phyloP scores from a whole-genome alignment of 75 land plant genomes.

The Sequoiadendron giganteum region DNA sequence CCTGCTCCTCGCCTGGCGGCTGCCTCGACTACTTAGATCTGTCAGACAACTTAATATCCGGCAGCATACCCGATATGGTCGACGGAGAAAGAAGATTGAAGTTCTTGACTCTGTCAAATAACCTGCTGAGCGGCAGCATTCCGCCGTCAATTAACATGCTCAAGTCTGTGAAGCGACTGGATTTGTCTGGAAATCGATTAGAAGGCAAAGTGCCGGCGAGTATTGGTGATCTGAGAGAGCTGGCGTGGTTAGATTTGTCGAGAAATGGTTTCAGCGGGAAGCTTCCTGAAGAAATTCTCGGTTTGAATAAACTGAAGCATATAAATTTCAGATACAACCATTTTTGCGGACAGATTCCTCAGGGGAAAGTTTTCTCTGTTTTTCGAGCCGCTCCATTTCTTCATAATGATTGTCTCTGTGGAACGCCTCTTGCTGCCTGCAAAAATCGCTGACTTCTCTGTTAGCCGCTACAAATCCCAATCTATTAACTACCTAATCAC shows the following conservation, averaged over 20 bases:
- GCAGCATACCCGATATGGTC: slow-evolving; percentile 40
- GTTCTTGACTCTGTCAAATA: slow-evolving; percentile 42
- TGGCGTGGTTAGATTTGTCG: slow-evolving; percentile 66
- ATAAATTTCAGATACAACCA: slow-evolving; percentile 62
- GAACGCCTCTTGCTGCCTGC: slow-evolving; percentile 64
- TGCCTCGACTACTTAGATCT: slow-evolving; percentile 46
- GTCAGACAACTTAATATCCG: slow-evolving; percentile 44
- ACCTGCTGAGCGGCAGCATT: slow-evolving; percentile 60
- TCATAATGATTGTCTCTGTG: slow-evolving; percentile 76
- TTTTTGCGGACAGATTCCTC: slow-evolving; percentile 72
- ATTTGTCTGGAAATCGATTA: slow-evolving; percentile 54
- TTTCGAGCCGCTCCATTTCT: slow-evolving; percentile 54
- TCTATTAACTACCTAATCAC: not conserved
- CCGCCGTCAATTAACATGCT: slow-evolving; percentile 61
- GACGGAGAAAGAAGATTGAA: slow-evolving; percentile 27
- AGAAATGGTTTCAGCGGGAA: slow-evolving; percentile 51
- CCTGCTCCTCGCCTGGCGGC: slow-evolving; percentile 20
- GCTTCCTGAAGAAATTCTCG: slow-evolving; percentile 51
- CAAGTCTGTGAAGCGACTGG: slow-evolving; percentile 33
- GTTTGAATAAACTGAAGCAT: slow-evolving; percentile 29
- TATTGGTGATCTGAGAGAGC: slow-evolving; percentile 33
- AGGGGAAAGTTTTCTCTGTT: slow-evolving; percentile 43
- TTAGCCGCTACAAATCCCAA: not conserved
- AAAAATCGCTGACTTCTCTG: not conserved
- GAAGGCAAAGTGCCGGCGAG: slow-evolving; percentile 55